Conservation (phyloP, 2,329 filamentous ascomycete species). For the Colletotrichum paranaense region DNA sequence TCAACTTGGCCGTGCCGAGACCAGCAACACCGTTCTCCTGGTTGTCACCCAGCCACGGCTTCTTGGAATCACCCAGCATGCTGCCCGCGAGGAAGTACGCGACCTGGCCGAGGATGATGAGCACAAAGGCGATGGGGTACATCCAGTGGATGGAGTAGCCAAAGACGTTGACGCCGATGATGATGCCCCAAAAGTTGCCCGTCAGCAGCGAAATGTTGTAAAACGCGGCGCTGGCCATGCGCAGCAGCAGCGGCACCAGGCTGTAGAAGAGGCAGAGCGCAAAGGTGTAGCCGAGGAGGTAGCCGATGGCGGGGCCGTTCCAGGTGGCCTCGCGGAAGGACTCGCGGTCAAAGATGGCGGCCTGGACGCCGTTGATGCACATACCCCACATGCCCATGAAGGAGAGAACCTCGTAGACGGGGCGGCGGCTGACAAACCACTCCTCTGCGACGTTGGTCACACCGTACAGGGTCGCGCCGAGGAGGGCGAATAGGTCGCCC, state of each 20-base stretch:
- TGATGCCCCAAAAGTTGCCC: conserved; percentile 96
- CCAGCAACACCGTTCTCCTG: conserved; percentile 86
- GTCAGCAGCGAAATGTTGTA: conserved; percentile 96
- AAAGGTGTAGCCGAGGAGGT: conserved; percentile 90
- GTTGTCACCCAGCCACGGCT: conserved; percentile 92
- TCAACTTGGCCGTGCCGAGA: conserved; percentile 85
- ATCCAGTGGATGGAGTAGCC: conserved; percentile 84
- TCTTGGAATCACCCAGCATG: conserved; percentile 86
- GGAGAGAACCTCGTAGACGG: conserved; percentile 92
- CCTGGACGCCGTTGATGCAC: conserved; percentile 91
- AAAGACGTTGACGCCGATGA: conserved; percentile 91
- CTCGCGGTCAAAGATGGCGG: conserved; percentile 88
- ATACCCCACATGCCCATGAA: conserved; percentile 91
- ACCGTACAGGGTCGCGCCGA: conserved; percentile 92
- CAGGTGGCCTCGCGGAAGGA: conserved; percentile 75
- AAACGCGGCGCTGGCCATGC: conserved; percentile 91
- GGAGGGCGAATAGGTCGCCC: conserved; percentile 90
- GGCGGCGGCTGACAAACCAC: conserved; percentile 87
- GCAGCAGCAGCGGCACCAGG: conserved; percentile 86
- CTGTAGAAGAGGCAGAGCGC: conserved; percentile 88
- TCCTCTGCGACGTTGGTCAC: conserved; percentile 93
- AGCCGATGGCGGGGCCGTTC: conserved; percentile 78
- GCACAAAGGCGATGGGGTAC: conserved; percentile 95
- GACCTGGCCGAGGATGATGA: conserved; percentile 87
- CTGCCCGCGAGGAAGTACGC: conserved; percentile 89